Evolutionary conservation across 768 basidiomycete genomes (phyloP).

Genomic region (Macrolepiota fuliginosa): DNA sequence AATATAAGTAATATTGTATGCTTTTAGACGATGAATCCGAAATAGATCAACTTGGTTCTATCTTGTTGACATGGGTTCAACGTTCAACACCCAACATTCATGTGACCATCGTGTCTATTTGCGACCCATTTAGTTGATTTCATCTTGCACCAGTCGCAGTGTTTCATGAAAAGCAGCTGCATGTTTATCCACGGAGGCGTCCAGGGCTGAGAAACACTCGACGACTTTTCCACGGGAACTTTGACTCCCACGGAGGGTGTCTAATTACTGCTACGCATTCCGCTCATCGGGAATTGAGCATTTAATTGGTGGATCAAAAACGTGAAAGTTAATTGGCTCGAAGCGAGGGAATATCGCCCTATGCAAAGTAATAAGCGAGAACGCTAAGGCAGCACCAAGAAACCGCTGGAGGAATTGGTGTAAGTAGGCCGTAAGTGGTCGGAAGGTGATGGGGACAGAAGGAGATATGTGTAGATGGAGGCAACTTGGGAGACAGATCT

Average conservation of each 20-base stretch:
- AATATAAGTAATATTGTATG: constrained; percentile 32
- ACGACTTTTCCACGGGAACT: neutral
- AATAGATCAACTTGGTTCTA: neutral
- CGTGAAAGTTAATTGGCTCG: neutral
- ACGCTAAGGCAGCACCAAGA: neutral
- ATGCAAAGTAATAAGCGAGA: too few species aligned
- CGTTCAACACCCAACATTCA: neutral
- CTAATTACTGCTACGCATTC: neutral
- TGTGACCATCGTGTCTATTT: neutral
- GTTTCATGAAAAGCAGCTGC: neutral
- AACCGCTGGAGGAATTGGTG: neutral
- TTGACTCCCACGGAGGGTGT: neutral
- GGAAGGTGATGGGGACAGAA: neutral
- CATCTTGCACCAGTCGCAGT: neutral
- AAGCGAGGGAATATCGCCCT: too few species aligned
- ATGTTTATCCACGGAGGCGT: neutral
- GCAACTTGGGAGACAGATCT: neutral
- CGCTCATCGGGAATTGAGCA: neutral
- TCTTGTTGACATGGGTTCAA: neutral
- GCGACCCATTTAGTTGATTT: neutral
- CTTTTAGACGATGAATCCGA: neutral
- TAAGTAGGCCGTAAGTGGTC: neutral
- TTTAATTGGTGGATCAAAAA: neutral
- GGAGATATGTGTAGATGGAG: neutral
- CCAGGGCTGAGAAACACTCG: neutral